Percentiles rank a stretch among this genome's conserved stretches.
phyloP scores from a whole-genome alignment of 2,329 filamentous ascomycete genomes.

The Coniochaeta sp. region DNA sequence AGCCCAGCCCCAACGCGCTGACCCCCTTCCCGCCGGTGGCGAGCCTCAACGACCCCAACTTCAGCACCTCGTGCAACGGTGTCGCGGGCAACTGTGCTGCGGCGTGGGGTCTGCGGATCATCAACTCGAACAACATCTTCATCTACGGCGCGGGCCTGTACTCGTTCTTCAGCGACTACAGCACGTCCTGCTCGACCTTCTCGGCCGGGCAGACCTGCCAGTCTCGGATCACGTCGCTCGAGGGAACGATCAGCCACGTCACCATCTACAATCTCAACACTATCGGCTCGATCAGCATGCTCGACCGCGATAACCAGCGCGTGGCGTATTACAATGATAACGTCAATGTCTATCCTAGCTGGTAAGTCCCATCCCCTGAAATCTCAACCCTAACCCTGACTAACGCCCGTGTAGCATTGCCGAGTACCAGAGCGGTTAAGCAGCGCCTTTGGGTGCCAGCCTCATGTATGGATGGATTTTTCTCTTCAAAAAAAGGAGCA shows the following conservation, averaged over 20 bases:
- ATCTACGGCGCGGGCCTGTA: constrained; percentile 61
- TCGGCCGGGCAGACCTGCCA: constrained; percentile 37
- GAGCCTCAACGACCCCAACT: constrained; percentile 43
- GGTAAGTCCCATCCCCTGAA: background rate
- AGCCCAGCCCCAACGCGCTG: constrained; percentile 52
- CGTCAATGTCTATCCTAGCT: constrained; percentile 15
- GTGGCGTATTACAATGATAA: constrained; percentile 29
- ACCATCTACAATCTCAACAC: constrained; percentile 38
- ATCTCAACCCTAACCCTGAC: too few species aligned
- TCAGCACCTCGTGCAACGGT: constrained; percentile 31
- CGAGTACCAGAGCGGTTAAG: constrained; percentile 19
- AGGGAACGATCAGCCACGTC: constrained; percentile 20
- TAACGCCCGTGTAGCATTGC: constrained; percentile 21
- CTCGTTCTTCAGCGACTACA: constrained; percentile 61
- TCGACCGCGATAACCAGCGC: constrained; percentile 24
- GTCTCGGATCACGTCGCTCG: constrained; percentile 29
- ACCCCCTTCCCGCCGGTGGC: constrained; percentile 42
- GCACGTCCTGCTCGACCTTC: constrained; percentile 37
- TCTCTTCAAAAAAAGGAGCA: background rate
- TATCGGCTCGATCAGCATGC: constrained; percentile 32
- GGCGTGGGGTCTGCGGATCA: constrained; percentile 58
- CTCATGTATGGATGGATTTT: background rate
- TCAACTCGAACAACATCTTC: constrained; percentile 45
- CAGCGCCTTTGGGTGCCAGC: background rate
- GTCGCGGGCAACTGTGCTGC: constrained; percentile 34